phyloP scores from a whole-genome alignment of 2,329 filamentous ascomycete genomes.

The Coniella vitis region DNA sequence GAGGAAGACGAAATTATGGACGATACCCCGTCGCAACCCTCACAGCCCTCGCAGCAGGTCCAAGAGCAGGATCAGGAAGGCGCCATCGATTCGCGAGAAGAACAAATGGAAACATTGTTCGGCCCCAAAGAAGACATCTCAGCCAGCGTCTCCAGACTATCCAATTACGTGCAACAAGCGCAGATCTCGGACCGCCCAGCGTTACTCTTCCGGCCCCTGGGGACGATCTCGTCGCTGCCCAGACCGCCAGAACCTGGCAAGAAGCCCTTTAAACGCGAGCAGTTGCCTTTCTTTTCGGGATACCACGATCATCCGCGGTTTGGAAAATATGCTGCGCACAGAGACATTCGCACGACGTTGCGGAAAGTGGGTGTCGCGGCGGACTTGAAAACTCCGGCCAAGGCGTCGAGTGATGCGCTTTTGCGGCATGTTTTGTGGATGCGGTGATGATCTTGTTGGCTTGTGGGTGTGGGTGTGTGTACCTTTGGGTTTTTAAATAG shows the following conservation, averaged over 20 bases:
- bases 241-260: no score
- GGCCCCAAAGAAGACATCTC: no score
- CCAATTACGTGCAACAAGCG: no score
- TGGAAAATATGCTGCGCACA: constrained; percentile 8
- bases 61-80: no score
- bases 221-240: not conserved
- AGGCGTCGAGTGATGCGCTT: not conserved
- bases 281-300: constrained; percentile 12
- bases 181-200: constrained; percentile 15
- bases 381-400: not conserved
- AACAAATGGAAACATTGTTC: no score
- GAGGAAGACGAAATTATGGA: no score
- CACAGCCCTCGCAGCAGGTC: no score
- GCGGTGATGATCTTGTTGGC: not conserved
- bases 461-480: not conserved
- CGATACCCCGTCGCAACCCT: no score
- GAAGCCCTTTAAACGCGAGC: no score
- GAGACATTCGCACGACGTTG: not conserved
- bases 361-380: constrained; percentile 6
- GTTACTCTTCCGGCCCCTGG: constrained; percentile 6
- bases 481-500: not conserved
- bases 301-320: constrained; percentile 8
- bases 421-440: constrained; percentile 5
- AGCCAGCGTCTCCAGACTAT: no score
- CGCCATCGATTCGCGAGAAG: no score